phyloP scores from a whole-genome alignment of 768 basidiomycete genomes.

The Suillus discolor region DNA sequence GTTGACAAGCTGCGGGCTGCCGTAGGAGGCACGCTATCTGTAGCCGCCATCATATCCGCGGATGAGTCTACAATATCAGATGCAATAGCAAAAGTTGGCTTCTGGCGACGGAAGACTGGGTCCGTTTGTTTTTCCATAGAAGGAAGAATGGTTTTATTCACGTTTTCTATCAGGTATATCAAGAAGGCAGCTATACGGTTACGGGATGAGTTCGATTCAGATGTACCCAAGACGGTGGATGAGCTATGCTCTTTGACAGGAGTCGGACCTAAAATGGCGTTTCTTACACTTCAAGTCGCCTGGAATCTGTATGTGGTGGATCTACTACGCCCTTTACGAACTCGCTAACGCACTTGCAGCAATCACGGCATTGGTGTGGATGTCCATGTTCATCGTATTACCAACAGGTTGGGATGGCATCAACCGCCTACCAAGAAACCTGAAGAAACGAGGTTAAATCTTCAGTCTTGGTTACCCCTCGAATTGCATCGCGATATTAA shows the following conservation, averaged over 20 bases:
- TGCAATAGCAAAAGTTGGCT: conserved; percentile 88
- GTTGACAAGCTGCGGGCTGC: conserved; percentile 70
- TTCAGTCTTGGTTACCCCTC: conserved; percentile 83
- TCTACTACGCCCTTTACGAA: neutral
- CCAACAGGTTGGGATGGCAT: conserved; percentile 94
- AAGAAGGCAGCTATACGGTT: conserved; percentile 72
- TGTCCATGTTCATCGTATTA: conserved; percentile 94
- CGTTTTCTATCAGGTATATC: conserved; percentile 56
- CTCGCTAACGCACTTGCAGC: conserved; percentile 38
- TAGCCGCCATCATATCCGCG: conserved; percentile 69
- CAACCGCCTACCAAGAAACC: conserved; percentile 79
- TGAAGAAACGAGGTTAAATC: conserved; percentile 81
- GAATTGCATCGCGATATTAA: conserved; percentile 78
- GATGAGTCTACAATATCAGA: conserved; percentile 63
- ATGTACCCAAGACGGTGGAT: conserved; percentile 88
- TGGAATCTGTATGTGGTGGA: conserved; percentile 65
- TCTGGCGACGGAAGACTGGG: conserved; percentile 88
- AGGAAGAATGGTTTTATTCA: neutral
- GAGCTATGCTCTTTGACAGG: conserved; percentile 87
- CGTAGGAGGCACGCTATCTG: conserved; percentile 78
- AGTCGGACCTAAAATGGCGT: conserved; percentile 98
- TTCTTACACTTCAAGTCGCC: conserved; percentile 78
- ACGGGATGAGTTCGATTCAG: conserved; percentile 72
- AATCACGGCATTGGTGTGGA: conserved; percentile 95
- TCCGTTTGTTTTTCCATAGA: conserved; percentile 37